These are phyloP conservation scores for Hanseniaspora gamundiae DNA, from an alignment of 1,139 yeast genomes.

Conservation along the genomic window DNA sequence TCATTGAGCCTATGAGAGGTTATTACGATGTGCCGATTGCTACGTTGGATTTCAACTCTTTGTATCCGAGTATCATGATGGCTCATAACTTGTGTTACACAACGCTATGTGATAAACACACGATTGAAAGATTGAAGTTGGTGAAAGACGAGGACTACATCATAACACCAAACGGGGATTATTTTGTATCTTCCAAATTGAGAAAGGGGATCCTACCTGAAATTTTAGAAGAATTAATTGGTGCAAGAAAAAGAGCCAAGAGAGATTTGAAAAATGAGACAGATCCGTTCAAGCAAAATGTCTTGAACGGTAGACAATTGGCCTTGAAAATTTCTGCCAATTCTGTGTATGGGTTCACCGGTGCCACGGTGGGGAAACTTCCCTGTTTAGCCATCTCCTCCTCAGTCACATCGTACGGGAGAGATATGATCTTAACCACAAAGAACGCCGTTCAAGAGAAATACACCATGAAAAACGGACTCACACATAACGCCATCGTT, in stretches of 20 bases:
- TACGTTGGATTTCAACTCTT: conserved; percentile 91
- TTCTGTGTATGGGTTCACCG: conserved; percentile 97
- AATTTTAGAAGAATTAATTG: conserved; percentile 73
- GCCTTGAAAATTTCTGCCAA: conserved; percentile 96
- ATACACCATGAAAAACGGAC: conserved; percentile 73
- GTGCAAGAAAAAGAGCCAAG: conserved; percentile 90
- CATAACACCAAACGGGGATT: conserved; percentile 84
- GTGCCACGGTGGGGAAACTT: conserved; percentile 93
- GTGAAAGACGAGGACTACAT: conserved; percentile 69
- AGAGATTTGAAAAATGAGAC: conserved; percentile 81
- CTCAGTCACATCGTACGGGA: conserved; percentile 89
- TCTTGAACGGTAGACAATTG: conserved; percentile 90
- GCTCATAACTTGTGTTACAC: conserved; percentile 97
- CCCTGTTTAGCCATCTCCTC: conserved; percentile 97
- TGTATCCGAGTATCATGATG: conserved; percentile 99
- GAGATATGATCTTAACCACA: conserved; percentile 92
- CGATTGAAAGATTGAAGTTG: conserved; percentile 54
- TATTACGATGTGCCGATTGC: conserved; percentile 96
- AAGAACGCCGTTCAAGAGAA: conserved; percentile 73
- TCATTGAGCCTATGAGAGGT: conserved; percentile 91
- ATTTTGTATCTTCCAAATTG: conserved; percentile 60
- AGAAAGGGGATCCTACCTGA: conserved; percentile 87
- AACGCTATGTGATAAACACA: conserved; percentile 58
- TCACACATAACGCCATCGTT: conserved; percentile 71
- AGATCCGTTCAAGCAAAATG: conserved; percentile 89